phyloP scores from a whole-genome alignment of 2,329 filamentous ascomycete species.

The Fusarium sp. region DNA sequence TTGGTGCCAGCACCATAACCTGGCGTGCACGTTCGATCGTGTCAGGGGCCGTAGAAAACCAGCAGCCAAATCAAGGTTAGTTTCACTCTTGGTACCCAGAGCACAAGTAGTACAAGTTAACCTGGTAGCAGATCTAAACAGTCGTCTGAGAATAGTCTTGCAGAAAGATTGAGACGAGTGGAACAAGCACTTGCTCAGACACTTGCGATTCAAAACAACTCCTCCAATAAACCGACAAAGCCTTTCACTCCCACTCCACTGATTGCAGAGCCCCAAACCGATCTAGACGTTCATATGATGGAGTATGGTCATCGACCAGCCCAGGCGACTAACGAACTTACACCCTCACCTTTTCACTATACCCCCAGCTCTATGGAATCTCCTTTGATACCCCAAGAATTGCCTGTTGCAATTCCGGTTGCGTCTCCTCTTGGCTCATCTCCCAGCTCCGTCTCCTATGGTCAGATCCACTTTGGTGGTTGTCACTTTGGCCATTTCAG shows the following conservation, averaged over 20 bases:
- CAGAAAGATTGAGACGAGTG: conserved; percentile 39
- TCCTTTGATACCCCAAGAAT: not conserved
- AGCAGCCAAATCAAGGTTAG: conserved; percentile 30
- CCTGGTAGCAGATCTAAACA: conserved; percentile 16
- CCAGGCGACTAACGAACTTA: not conserved
- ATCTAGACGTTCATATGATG: not conserved
- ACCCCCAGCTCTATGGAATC: conserved; percentile 5
- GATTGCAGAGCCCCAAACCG: not conserved
- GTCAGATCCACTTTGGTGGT: conserved; percentile 42
- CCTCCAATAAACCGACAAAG: not conserved
- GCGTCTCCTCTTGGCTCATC: conserved; percentile 14
- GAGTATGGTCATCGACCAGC: not conserved
- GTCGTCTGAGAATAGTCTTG: conserved; percentile 32
- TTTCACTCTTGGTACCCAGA: not conserved
- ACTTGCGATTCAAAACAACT: conserved; percentile 10
- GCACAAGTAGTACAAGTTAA: not conserved
- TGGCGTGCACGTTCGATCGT: conserved; percentile 43
- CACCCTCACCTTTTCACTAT: conserved; percentile 7
- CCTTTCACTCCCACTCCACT: conserved; percentile 12
- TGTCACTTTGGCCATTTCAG: conserved; percentile 43
- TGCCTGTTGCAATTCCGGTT: not conserved
- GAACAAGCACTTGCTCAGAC: conserved; percentile 38
- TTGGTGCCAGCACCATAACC: conserved; percentile 43
- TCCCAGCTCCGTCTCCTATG: conserved; percentile 33
- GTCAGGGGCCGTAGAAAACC: conserved; percentile 39